Evolutionary conservation across 257 asterid species (phyloP), one percentile per base, ranked within the genome.

Genomic region (Solanum verrucosum): DNA sequence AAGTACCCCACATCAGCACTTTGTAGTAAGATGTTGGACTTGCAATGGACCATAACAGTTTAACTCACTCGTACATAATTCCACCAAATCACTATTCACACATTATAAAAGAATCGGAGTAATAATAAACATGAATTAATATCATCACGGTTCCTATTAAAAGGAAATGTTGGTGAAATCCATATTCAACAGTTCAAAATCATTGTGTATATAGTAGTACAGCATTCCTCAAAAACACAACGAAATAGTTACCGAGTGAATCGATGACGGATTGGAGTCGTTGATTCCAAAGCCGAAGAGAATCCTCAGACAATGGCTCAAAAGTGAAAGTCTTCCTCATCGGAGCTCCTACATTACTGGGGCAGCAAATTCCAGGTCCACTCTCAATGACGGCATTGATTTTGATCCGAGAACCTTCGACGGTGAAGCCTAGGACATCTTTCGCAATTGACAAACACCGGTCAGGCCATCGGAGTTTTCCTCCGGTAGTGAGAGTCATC

Each of bases 341-440:
- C 83, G 88, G 90, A 49, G 87, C 25, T 21, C 89, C 68, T 78
- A 71, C 67, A 11, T 89, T 84, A 20, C 87, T 59, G 52, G 87
- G 87, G 90, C 96, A 93, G 89, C 94, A 93, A 42, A 92, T 60
- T 88, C 95, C 95, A 59, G 90, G 89, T 35, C 74, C 87, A 25
- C 77, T 85, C 49, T 92, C 93, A 65, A 93, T 90, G 9, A 93
- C 89, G 65, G 96, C 91, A 87, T 93, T 93, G 88, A 97, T 88
- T 63, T 89, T 90, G 87, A 97, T 89, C 86, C 71, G 91, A 63
- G 84, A 84, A 78, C 95, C 97, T 34, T 93, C 95, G 37, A 91
- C 92, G 20, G 94, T 87, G 91, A 96, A 94, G 9, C 99, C 98
- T 86, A 97, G 92, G 71, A 96, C 98, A 84, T 97, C 93, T 87